Conservation (phyloP, 176 grass and related monocot genomes). For the Eleusine indica region DNA sequence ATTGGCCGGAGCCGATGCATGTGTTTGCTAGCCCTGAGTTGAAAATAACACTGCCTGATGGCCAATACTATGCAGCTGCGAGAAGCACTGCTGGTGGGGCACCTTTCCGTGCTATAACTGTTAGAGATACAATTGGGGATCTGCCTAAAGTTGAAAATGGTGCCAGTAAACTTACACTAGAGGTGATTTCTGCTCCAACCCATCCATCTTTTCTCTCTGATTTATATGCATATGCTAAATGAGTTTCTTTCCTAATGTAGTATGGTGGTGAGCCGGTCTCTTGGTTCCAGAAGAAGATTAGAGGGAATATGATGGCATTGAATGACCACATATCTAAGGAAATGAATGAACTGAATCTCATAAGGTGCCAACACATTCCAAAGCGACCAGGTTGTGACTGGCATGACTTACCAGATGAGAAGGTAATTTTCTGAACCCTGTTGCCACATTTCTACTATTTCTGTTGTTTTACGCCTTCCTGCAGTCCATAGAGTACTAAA, state of each 20-base stretch:
- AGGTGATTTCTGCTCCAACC: slow-evolving; percentile 50
- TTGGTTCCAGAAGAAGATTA: slow-evolving; percentile 96
- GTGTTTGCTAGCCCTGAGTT: slow-evolving; percentile 90
- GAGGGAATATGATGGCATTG: slow-evolving; percentile 63
- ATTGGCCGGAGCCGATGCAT: slow-evolving; percentile 95
- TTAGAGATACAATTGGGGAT: slow-evolving; percentile 87
- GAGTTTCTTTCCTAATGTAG: slow-evolving; percentile 50
- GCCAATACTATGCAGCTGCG: slow-evolving; percentile 71
- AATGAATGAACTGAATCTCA: slow-evolving; percentile 98
- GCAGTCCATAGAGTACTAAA: slow-evolving; percentile 5
- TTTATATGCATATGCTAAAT: slow-evolving; percentile 17
- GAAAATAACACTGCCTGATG: slow-evolving; percentile 81
- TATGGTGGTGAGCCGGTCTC: slow-evolving; percentile 76
- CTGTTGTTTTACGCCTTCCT: background rate
- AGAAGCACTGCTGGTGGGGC: slow-evolving; percentile 82
- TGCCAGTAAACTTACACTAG: slow-evolving; percentile 67
- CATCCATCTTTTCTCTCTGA: slow-evolving; percentile 8
- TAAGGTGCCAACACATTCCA: slow-evolving; percentile 89
- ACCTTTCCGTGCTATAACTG: slow-evolving; percentile 88
- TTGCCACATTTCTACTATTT: slow-evolving; percentile 13
- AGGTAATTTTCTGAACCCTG: slow-evolving; percentile 49
- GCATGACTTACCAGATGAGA: slow-evolving; percentile 95
- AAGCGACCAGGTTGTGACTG: slow-evolving; percentile 90
- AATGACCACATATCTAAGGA: slow-evolving; percentile 99
- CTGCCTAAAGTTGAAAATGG: slow-evolving; percentile 82